Base-by-base conservation (phyloP, 192 early-diverging fungal genomes). In the Coemansia sp. region DNA sequence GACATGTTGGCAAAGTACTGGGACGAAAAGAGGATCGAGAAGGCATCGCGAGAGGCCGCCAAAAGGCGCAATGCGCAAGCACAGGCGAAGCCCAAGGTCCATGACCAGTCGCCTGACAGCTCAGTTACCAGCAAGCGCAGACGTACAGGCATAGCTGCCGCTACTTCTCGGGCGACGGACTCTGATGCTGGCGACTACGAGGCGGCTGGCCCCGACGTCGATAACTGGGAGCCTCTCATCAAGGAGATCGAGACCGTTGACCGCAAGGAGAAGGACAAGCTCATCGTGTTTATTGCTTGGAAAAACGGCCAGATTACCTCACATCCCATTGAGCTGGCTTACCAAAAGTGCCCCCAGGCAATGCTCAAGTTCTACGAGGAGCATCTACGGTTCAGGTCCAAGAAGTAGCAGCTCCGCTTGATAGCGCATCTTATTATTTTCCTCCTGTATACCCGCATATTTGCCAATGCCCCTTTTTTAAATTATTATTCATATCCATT, bases 331-430 rank as follows among this genome's bases (percentile, higher is more conserved):
- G 64, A 70, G 53, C 41, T 54, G 3, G 78, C 71, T 1, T 83
- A 84, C 68, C 12, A 62, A 25, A 78, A 78, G 59, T 84, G 77
- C 24, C 83, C 86, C 6, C 72, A 74, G 60, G 54, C 53, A 38
- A 74, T 87, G 71, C 82, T 87, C 37, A 70, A 68, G 47, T 87
- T 85, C 58, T 87, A 85, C 68, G 86, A 87, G 69, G 66, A 56
- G 53, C 86, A 83, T 37, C 68, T 87, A 42, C 77, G 82, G 59
- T 87, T 87, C 64, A 67, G 78, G 25, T 51, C 59, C 37, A 72
- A 65, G 64, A 59, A 68, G 39, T 35, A 35, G 32, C 4, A 7
- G 32, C 7, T 35, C 32, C 32, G 7, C 32, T 35, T 35, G 32
- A 5, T 35, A 35, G 32, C 32, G 2, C 32, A 35, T 2, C 32